Percentiles rank a stretch among this genome's conserved stretches.
Conservation (phyloP, 2,329 filamentous ascomycete genomes). For the Whalleya microplaca region DNA sequence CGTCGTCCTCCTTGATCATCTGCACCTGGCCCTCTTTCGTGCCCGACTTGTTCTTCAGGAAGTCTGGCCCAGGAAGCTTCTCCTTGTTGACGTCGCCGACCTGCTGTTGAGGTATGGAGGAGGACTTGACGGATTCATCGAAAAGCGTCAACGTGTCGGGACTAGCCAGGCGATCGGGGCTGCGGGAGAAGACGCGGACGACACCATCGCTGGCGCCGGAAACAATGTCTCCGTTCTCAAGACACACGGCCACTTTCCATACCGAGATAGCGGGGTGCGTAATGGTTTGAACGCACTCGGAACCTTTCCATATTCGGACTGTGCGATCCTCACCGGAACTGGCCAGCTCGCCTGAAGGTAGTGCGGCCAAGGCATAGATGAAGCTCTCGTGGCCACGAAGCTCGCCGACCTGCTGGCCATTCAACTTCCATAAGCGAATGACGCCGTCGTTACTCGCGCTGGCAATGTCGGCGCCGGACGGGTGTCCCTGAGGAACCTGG, state of each 20-base stretch:
- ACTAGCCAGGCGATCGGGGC: constrained; percentile 69
- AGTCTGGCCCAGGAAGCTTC: constrained; percentile 85
- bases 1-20: constrained; percentile 83
- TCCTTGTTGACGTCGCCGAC: constrained; percentile 87
- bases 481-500: constrained; percentile 73
- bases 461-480: constrained; percentile 87
- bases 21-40: constrained; percentile 97
- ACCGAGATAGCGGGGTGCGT: constrained; percentile 97
- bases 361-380: constrained; percentile 80
- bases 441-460: constrained; percentile 92
- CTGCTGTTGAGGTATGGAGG: constrained; percentile 86
- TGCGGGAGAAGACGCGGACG: constrained; percentile 82
- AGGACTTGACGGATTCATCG: constrained; percentile 79
- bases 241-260: constrained; percentile 85
- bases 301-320: constrained; percentile 82
- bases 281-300: constrained; percentile 88
- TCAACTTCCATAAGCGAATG: constrained; percentile 83
- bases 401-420: constrained; percentile 75
- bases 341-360: constrained; percentile 85
- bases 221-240: constrained; percentile 87
- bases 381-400: constrained; percentile 91
- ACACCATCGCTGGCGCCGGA: constrained; percentile 88
- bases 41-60: constrained; percentile 77
- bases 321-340: constrained; percentile 96
- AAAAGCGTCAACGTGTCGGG: constrained; percentile 72